These are phyloP conservation scores for Globisporangium nunn DNA, from an alignment of 352 stramenopile species.

Conservation along the genomic window DNA sequence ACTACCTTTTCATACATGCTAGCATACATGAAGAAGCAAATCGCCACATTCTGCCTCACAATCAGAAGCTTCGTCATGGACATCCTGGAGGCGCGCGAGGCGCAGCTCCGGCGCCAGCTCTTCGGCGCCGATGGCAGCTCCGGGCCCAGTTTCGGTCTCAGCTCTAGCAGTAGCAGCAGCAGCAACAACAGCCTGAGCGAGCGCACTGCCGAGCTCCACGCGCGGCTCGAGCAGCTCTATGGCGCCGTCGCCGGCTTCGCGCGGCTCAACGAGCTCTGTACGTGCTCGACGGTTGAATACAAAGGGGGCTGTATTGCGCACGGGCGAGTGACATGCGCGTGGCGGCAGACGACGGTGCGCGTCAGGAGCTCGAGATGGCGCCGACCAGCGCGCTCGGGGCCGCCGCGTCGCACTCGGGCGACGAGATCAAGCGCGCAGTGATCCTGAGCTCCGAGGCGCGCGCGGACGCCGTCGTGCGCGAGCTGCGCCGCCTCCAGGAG, in stretches of 20 bases:
- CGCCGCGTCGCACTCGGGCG: conserved; percentile 14
- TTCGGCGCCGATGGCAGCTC: conserved; percentile 4
- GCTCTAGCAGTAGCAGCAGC: not conserved
- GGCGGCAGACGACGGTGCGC: conserved; percentile 23
- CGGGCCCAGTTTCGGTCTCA: not conserved
- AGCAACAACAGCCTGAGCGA: conserved; percentile 8
- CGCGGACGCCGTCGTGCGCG: conserved; percentile 23
- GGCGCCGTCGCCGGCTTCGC: conserved; percentile 24
- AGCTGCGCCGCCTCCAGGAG: conserved; percentile 42
- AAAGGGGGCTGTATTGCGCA: too few relatives aligned
- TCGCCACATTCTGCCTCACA: too few relatives aligned
- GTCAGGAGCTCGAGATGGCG: conserved; percentile 30
- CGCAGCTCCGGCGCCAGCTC: conserved; percentile 28
- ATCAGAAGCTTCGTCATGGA: conserved; percentile 23
- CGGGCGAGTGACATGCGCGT: not conserved
- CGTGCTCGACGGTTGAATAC: not conserved
- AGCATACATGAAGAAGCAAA: not conserved
- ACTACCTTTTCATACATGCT: not conserved
- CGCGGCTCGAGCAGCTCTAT: conserved; percentile 27
- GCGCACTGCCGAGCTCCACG: conserved; percentile 18
- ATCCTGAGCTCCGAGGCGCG: conserved; percentile 50
- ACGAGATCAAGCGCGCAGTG: conserved; percentile 54
- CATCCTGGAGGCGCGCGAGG: conserved; percentile 46
- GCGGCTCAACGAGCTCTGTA: conserved; percentile 45
- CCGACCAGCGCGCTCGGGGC: conserved; percentile 18